Conservation (phyloP, 2,329 filamentous ascomycete species). For the Torrubiella hemipterigena region DNA sequence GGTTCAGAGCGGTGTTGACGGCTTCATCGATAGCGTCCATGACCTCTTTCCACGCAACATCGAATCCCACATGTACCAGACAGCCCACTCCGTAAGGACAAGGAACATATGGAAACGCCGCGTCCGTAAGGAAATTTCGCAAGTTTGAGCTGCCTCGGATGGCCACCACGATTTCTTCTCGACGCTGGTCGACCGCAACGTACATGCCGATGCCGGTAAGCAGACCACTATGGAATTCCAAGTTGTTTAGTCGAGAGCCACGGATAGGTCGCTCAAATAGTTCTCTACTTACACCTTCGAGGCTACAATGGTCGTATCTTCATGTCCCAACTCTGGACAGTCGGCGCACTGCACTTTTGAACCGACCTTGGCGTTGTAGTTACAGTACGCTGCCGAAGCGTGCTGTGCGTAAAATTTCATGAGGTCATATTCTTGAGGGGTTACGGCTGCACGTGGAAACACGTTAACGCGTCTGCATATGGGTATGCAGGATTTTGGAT, state of each 20-base stretch:
- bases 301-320: background rate
- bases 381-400: background rate
- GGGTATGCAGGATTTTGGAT: too few species aligned
- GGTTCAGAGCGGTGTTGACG: conserved; percentile 23
- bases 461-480: too few species aligned
- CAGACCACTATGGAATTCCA: background rate
- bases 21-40: conserved; percentile 21
- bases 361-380: background rate
- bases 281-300: too few species aligned
- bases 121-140: conserved; percentile 1
- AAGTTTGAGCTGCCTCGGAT: conserved; percentile 1
- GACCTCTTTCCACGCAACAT: conserved; percentile 36
- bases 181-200: background rate
- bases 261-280: too few species aligned
- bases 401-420: conserved; percentile 1
- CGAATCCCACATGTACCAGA: conserved; percentile 36
- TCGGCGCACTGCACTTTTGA: too few species aligned
- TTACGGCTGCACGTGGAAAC: too few species aligned
- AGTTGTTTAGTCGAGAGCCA: background rate
- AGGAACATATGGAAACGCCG: background rate
- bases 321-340: too few species aligned
- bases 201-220: background rate
- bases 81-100: background rate
- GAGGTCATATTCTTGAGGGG: too few species aligned
- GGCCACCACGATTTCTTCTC: background rate